These are phyloP conservation scores for Oryza nivara DNA, from an alignment of 176 grass and related monocot species.

Conservation along the genomic window DNA sequence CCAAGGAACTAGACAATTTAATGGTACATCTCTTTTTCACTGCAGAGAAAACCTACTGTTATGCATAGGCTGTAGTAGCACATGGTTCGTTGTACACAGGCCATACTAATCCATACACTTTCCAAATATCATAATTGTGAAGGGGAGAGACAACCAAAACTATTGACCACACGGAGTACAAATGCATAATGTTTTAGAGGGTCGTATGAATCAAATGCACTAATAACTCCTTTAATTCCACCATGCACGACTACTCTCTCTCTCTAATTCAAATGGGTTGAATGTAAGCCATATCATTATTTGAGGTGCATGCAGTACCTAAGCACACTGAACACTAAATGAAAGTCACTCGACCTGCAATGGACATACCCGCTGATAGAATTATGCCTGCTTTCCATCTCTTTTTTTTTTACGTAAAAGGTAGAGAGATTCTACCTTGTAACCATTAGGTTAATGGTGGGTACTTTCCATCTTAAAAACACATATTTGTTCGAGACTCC, in stretches of 20 bases:
- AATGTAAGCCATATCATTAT: background rate
- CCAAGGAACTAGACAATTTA: background rate
- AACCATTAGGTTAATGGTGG: no score
- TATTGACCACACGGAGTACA: conserved; percentile 6
- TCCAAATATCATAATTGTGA: conserved; percentile 26
- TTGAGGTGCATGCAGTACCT: conserved; percentile 12
- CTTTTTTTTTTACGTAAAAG: no score
- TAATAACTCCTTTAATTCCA: conserved; percentile 4
- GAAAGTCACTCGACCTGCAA: background rate
- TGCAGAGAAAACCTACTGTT: conserved; percentile 2
- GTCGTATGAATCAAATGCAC: background rate
- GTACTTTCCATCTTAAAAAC: background rate
- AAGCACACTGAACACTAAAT: background rate
- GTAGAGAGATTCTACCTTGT: no score
- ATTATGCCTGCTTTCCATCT: background rate
- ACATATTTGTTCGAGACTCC: background rate
- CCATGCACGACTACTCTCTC: background rate
- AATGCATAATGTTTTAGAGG: background rate
- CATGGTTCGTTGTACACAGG: background rate
- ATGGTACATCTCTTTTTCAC: background rate
- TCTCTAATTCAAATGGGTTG: background rate
- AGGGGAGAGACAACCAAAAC: conserved; percentile 8
- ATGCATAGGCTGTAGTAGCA: background rate
- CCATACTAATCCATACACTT: background rate
- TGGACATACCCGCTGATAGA: background rate